These are phyloP conservation scores for Lathyrus sativus DNA, from an alignment of 306 rosid species.

Conservation along the genomic window DNA sequence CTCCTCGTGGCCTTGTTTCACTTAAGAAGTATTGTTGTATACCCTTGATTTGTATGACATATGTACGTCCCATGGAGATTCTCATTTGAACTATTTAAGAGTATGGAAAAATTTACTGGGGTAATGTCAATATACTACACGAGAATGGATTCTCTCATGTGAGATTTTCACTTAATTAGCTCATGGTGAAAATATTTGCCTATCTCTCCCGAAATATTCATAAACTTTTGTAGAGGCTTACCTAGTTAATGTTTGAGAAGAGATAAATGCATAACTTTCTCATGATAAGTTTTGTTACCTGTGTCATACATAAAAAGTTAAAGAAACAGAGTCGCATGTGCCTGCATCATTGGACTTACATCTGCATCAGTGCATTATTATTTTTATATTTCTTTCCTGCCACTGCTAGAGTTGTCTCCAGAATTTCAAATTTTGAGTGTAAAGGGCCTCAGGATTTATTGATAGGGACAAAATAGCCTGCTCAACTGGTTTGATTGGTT, in stretches of 20 bases:
- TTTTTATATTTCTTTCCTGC: conserved; percentile 10
- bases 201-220: background rate
- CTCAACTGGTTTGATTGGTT: conserved; percentile 25
- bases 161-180: conserved; percentile 9
- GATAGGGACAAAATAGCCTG: conserved; percentile 16
- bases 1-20: background rate
- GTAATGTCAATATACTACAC: background rate
- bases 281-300: conserved; percentile 7
- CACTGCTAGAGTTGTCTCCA: background rate
- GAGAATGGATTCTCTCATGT: background rate
- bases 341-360: conserved; percentile 25
- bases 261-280: background rate
- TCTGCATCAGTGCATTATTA: conserved; percentile 4
- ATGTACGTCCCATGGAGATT: conserved; percentile 13
- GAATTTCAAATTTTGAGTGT: conserved; percentile 14
- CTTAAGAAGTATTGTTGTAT: conserved; percentile 19
- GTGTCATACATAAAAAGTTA: background rate
- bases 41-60: conserved; percentile 1
- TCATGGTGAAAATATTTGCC: conserved; percentile 4
- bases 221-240: conserved; percentile 1
- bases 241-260: conserved; percentile 9
- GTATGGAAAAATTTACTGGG: background rate
- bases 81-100: conserved; percentile 15
- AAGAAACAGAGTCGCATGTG: background rate
- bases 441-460: conserved; percentile 6